Evolutionary conservation across 805 yeast species (phyloP).

Genomic region (Candida dajiaensis): DNA sequence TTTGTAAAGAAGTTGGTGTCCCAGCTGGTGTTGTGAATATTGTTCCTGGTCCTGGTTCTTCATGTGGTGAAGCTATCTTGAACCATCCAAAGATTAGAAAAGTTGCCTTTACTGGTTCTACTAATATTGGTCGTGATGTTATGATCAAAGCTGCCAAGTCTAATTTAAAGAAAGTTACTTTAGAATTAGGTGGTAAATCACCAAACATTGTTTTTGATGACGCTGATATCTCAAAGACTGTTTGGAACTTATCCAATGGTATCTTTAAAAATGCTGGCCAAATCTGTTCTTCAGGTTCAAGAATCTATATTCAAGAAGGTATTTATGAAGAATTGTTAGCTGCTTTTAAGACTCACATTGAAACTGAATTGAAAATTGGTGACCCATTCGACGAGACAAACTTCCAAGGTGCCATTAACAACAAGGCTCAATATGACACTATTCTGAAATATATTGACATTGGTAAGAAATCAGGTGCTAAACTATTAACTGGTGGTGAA

Average conservation of each 20-base stretch:
- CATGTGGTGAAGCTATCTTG: constrained; percentile 66
- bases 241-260: constrained; percentile 52
- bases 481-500: constrained; percentile 65
- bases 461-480: constrained; percentile 67
- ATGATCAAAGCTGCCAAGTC: constrained; percentile 65
- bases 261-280: constrained; percentile 79
- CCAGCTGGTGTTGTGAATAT: constrained; percentile 75
- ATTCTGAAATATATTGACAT: constrained; percentile 59
- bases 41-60: constrained; percentile 69
- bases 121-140: constrained; percentile 66
- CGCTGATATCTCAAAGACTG: constrained; percentile 46
- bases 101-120: constrained; percentile 79
- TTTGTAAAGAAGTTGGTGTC: constrained; percentile 61
- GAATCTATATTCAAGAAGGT: constrained; percentile 69
- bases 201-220: constrained; percentile 72
- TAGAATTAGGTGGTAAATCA: constrained; percentile 82
- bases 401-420: constrained; percentile 77
- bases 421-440: constrained; percentile 62
- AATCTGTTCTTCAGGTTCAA: constrained; percentile 79
- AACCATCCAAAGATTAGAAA: constrained; percentile 66
- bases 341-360: constrained; percentile 53
- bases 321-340: constrained; percentile 57
- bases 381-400: constrained; percentile 63
- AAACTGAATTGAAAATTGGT: constrained; percentile 57
- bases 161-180: constrained; percentile 71